Base-by-base conservation (phyloP, 140 eudicot genomes). In the Stevia rebaudiana region DNA sequence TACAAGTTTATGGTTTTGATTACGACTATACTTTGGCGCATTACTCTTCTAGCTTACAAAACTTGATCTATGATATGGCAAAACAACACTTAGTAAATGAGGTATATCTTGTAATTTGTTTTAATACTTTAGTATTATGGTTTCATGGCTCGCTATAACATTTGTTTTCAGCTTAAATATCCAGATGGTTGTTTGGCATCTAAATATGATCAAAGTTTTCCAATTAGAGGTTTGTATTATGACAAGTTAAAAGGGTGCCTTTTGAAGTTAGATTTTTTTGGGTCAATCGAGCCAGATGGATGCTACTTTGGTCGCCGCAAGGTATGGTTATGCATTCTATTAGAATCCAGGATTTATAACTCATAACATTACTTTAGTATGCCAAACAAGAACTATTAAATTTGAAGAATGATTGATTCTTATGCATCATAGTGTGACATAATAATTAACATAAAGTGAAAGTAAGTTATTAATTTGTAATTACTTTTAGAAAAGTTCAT, bases 251-350 rank as follows among this genome's bases (percentile, higher is more conserved):
- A 92, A 81, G 98, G 98, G 44, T 85, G 95, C 74, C 91, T 92
- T 48, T 60, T 92, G 80, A 92, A 92, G 86, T 72, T 92, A 68
- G 99, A 92, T 83, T 92, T 92, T 73, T 92, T 92, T 76, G 99
- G 99, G 65, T 83, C 99, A 17, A 92, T 92, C 67, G 99, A 92
- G 84, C 99, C 90, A 22, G 96, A 82, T 73, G 96, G 98, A 56
- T 92, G 98, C 84, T 92, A 82, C 69, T 92, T 76, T 81, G 98
- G 98, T 41, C 83, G 98, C 56, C 86, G 82, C 68, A 92, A 85
- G 97, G 99, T 92, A 69, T 11, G 55, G 21, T 44, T 39, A 19
- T 51, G 52, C 53, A 24, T 51, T 52, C 51, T 18, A 22, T 13
- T 49, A 62, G n/a, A n/a, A n/a, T n/a, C n/a, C n/a, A n/a, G n/a